Evolutionary conservation across 495 filamentous ascomycete genomes (phyloP).

Genomic region (Talaromyces borbonicus): DNA sequence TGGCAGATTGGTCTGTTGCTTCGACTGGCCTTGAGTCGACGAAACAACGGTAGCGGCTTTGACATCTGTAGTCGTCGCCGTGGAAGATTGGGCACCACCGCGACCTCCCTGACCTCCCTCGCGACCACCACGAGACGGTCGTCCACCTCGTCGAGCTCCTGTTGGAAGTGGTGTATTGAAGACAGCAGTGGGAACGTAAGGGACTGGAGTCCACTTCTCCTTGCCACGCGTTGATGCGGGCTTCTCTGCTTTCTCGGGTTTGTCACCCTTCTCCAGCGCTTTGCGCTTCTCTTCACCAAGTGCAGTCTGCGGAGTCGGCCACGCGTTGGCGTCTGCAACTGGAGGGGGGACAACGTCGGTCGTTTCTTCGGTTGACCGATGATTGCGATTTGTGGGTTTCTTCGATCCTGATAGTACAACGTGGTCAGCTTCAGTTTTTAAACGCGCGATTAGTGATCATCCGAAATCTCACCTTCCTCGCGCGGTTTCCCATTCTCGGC

Average conservation of each 20-base stretch:
- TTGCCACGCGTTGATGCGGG: slow-evolving; percentile 45
- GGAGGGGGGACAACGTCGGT: slow-evolving; percentile 34
- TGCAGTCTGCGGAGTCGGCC: slow-evolving; percentile 84
- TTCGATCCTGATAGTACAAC: slow-evolving; percentile 8
- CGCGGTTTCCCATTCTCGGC: slow-evolving; percentile 28
- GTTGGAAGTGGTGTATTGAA: slow-evolving; percentile 71
- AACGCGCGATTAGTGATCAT: neutral
- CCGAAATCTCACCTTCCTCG: slow-evolving; percentile 31
- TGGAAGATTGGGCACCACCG: slow-evolving; percentile 37
- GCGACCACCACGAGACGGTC: slow-evolving; percentile 41
- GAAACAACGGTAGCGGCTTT: slow-evolving; percentile 21
- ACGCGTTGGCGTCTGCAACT: slow-evolving; percentile 64
- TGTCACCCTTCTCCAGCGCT: slow-evolving; percentile 52
- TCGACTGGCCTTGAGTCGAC: slow-evolving; percentile 13
- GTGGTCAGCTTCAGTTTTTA: neutral
- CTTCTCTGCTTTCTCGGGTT: slow-evolving; percentile 57
- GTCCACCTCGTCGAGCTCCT: slow-evolving; percentile 51
- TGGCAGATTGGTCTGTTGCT: slow-evolving; percentile 22
- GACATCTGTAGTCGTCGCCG: slow-evolving; percentile 24
- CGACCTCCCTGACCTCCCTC: slow-evolving; percentile 44
- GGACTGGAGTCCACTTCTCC: slow-evolving; percentile 63
- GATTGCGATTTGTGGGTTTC: slow-evolving; percentile 22
- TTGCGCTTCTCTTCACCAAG: slow-evolving; percentile 67
- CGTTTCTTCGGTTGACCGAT: slow-evolving; percentile 34
- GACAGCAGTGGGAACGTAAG: slow-evolving; percentile 66